A percentile compares a stretch with the other conserved stretches of the same genome.
These are phyloP conservation scores for Nicotiana otophora DNA, from an alignment of 257 asterid species.

Conservation along the genomic window DNA sequence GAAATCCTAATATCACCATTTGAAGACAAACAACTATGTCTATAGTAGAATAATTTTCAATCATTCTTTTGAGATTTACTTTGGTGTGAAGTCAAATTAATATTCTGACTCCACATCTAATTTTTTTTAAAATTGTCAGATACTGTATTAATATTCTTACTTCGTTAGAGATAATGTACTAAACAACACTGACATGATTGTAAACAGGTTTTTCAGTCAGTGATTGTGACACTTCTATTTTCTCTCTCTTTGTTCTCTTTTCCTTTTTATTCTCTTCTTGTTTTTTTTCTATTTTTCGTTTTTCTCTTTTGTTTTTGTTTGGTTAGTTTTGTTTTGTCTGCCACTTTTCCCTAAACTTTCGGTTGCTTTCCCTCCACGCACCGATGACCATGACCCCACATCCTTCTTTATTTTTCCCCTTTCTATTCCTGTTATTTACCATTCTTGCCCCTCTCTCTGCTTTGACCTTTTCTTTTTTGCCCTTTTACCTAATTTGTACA, in stretches of 20 bases:
- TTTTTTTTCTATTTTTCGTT: not conserved
- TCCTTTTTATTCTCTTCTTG: not conserved
- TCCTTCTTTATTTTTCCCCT: not conserved
- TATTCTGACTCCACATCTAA: too few relatives aligned
- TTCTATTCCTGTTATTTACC: not conserved
- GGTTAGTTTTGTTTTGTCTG: conserved; percentile 17
- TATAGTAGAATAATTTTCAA: too few relatives aligned
- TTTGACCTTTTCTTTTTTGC: not conserved
- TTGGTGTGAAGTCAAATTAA: too few relatives aligned
- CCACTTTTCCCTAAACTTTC: conserved; percentile 13
- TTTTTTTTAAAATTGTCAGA: too few relatives aligned
- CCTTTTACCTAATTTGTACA: not conserved
- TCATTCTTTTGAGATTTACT: too few relatives aligned
- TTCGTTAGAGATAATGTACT: too few relatives aligned
- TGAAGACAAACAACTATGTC: too few relatives aligned
- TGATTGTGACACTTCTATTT: not conserved
- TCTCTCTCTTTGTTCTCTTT: not conserved
- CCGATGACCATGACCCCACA: not conserved
- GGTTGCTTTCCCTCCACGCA: conserved; percentile 26
- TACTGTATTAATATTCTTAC: too few relatives aligned
- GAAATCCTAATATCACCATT: too few relatives aligned
- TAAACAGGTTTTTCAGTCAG: too few relatives aligned
- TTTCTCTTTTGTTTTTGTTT: not conserved
- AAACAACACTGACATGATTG: too few relatives aligned
- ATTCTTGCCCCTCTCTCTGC: not conserved